Evolutionary conservation across 108 stramenopile species (phyloP), one percentile per base, ranked within the genome.

Genomic region (Discostella stelligeroides): DNA sequence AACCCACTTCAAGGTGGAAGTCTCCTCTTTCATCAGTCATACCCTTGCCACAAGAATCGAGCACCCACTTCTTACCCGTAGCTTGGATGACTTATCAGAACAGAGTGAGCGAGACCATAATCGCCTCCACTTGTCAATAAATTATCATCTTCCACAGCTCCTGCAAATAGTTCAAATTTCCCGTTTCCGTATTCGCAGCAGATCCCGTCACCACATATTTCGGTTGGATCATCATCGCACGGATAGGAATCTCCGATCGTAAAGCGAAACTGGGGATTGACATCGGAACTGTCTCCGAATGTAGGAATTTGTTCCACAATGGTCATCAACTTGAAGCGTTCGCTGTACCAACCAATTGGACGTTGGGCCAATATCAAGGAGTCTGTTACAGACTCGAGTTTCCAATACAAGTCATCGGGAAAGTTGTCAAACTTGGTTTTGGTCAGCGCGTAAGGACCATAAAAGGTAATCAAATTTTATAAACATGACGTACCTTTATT

Each of bases 141-240:
- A 15, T 65, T 60, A n/a, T 60, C 37, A 60, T 64, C 56, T 45
- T 58, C 64, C 21, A 70, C 50, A 37, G 42, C 59, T 0, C 76
- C 76, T 12, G 68, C 76, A 25, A 60, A 78, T 20, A 78, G 34
- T 10, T 39, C 30, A 48, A 59, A 78, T 34, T 40, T 29, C 0
- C 76, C 76, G 5, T 65, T 17, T 0, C 76, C 76, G 24, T 78
- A 78, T 37, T 78, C 57, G 41, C 75, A 76, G 34, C 75, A 76
- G 20, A 76, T 76, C 1, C 75, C 75, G 24, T 76, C 75, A 13
- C 75, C 75, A 34, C 76, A 78, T 28, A 40, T 65, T 60, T 70
- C 34, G 28, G 25, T 60, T 7, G 63, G 63, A 38, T 78, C 49
- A 30, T 66, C 59, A 20, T 66, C 57, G 49, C 76, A 78, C 0